Conservation (phyloP, 805 yeast species). For the Myxozyma lipomycoides region DNA sequence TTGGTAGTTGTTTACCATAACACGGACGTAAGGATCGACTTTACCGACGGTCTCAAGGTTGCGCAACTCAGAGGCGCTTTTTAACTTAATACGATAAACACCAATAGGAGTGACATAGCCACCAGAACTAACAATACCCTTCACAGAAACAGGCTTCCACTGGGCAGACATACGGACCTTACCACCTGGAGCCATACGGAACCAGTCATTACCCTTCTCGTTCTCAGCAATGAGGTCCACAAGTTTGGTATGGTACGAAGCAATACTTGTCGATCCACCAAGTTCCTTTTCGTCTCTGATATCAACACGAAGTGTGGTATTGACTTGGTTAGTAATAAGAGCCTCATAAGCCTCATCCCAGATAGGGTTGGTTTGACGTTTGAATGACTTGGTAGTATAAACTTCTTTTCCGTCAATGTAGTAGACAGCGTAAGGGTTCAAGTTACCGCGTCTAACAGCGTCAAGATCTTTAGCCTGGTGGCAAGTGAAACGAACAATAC, state of each 20-base stretch:
- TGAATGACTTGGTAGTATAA: slow-evolving; percentile 54
- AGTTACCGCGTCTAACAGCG: slow-evolving; percentile 44
- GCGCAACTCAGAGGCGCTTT: slow-evolving; percentile 66
- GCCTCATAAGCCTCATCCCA: slow-evolving; percentile 64
- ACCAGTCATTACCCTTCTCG: slow-evolving; percentile 74
- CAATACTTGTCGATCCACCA: slow-evolving; percentile 56
- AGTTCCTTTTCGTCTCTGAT: slow-evolving; percentile 60
- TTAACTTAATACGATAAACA: slow-evolving; percentile 66
- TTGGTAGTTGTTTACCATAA: slow-evolving; percentile 70
- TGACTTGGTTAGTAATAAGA: slow-evolving; percentile 67
- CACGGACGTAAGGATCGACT: slow-evolving; percentile 85
- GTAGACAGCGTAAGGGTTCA: slow-evolving; percentile 67
- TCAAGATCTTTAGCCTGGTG: slow-evolving; percentile 57
- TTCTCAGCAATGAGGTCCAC: slow-evolving; percentile 68
- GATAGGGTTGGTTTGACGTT: slow-evolving; percentile 60
- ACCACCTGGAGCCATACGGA: slow-evolving; percentile 68
- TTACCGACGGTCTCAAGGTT: slow-evolving; percentile 87
- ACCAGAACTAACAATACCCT: slow-evolving; percentile 59
- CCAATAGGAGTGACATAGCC: slow-evolving; percentile 96
- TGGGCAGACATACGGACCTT: slow-evolving; percentile 62
- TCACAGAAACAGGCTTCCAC: slow-evolving; percentile 84
- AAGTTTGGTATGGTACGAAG: slow-evolving; percentile 50
- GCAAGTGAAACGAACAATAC: slow-evolving; percentile 71
- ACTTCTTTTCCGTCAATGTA: slow-evolving; percentile 59
- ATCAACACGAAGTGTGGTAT: slow-evolving; percentile 62